Base-by-base conservation (phyloP, 2,329 filamentous ascomycete species). In the Dothistroma septosporum region DNA sequence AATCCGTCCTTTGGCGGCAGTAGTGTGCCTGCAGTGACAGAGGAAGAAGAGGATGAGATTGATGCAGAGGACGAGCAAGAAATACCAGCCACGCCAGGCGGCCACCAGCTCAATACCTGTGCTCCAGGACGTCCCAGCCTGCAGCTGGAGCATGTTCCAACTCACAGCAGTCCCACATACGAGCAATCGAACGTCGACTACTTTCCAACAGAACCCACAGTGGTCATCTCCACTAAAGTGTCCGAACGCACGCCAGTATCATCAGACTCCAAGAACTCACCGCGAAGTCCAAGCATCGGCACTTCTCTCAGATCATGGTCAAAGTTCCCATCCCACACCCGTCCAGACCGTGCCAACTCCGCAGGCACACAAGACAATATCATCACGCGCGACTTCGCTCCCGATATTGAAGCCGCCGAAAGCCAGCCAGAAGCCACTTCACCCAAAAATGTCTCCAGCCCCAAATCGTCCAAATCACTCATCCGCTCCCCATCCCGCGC, bases 281-380 rank as follows among this genome's bases (percentile, higher is more conserved):
- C 14, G 14, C 19, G n/a, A 19, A 37, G 32, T 32, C 24, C 61
- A 10, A 54, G 60, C 16, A 71, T 73, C 46, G 68, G 65, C n/a
- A 71, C 68, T 4, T 62, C 64, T 2, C 64, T 70, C 7, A 55
- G 60, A n/a, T 70, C 77, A 1, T 82, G 79, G 79, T 74, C 76
- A 28, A 73, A 75, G 2, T 82, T 77, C 47, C 77, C 79, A 0
- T 79, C 76, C 6, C 77, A 81, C 59, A 78, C 74, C 5, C 76
- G 78, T n/a, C 63, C 67, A 1, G 69, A 74, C 31, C 76, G 79
- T 12, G 74, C 73, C 31, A 68, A 69, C 11, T 76, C 76, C 48
- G 78, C 78, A 4, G 72, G 75, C 0, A 68, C 69, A 22, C 37
- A 61, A 1, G 78, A 81, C 53, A 61, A 68, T 8, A 73, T 81